Evolutionary conservation across 2,329 filamentous ascomycete species (phyloP), one percentile per base, ranked within the genome.

Genomic region (Xylariaceae sp.): DNA sequence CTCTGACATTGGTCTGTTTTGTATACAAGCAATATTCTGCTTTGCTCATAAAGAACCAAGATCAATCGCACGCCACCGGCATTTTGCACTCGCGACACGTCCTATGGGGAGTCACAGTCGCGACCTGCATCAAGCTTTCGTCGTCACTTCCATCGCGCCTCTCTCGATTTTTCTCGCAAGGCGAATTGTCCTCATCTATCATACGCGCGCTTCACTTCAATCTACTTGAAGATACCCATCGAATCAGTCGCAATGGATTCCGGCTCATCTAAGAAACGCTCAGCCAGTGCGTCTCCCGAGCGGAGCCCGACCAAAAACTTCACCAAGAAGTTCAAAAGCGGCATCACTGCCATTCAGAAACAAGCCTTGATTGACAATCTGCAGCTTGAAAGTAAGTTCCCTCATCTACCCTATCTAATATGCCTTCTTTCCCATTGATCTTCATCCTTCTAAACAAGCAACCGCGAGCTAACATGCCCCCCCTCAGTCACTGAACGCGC

Each of bases 321-420:
- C 58, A 78, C 80, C 49, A 86, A 80, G 70, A 87, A 81, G 72
- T 78, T 72, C 58, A 78, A 73, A 63, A 72, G 80, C 53, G 82
- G 79, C 41, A 80, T 93, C 57, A 85, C 84, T 3, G 69, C 82
- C 50, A 77, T 78, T 39, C 90, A 96, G 68, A 96, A 96, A 71
- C 89, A 94, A 70, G 87, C 88, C 11, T 75, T 96, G 47, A 87
- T 96, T 53, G 90, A 96, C 64, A 96, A 97, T 63, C 73, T 96
- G 38, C 90, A 96, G 66, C 78, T 96, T 39, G 91, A 97, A 72
- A 83, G 91, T 96, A 79, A 57, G 85, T 33, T 48, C 43, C 7
- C 22, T 28, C 22, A 28, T 28, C 22, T 7, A 28, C 7, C 22
- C 22, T 28, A 28, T 28, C 22, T 28, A 4, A 7, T 28, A 4